Evolutionary conservation across 257 asterid genomes (phyloP).

Genomic region (Henckelia pumila): DNA sequence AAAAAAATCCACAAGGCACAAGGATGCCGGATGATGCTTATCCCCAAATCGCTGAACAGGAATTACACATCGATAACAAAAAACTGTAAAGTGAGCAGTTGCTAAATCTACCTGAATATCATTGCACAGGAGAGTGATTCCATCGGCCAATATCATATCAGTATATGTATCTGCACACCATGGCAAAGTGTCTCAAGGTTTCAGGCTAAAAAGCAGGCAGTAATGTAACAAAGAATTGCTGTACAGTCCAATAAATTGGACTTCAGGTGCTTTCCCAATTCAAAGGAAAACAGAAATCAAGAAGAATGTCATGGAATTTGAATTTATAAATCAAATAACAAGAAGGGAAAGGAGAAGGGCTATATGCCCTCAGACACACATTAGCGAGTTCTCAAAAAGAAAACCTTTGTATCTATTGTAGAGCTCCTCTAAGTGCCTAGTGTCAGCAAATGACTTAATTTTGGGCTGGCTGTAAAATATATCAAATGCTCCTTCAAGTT

Average conservation of each 20-base stretch:
- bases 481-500: constrained; percentile 97
- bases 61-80: constrained; percentile 3
- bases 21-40: constrained; percentile 5
- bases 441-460: constrained; percentile 65
- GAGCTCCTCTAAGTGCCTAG: constrained; percentile 90
- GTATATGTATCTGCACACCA: constrained; percentile 49
- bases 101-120: constrained; percentile 53
- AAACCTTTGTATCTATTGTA: constrained; percentile 91
- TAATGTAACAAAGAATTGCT: constrained; percentile 8
- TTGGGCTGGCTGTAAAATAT: constrained; percentile 87
- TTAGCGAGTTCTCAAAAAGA: not conserved
- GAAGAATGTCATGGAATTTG: not conserved
- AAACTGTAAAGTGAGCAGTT: constrained; percentile 12
- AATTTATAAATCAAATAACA: no score
- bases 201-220: constrained; percentile 14
- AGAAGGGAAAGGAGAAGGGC: not conserved
- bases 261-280: constrained; percentile 5
- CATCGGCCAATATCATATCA: constrained; percentile 66
- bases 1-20: constrained; percentile 12
- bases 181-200: constrained; percentile 24
- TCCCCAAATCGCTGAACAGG: constrained; percentile 4
- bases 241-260: constrained; percentile 7
- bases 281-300: not conserved
- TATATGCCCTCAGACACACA: not conserved
- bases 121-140: constrained; percentile 55